Percentiles rank a stretch among this genome's conserved stretches.
Evolutionary conservation across 2,329 filamentous ascomycete species (phyloP).

Genomic region (Trichoderma pleuroti): DNA sequence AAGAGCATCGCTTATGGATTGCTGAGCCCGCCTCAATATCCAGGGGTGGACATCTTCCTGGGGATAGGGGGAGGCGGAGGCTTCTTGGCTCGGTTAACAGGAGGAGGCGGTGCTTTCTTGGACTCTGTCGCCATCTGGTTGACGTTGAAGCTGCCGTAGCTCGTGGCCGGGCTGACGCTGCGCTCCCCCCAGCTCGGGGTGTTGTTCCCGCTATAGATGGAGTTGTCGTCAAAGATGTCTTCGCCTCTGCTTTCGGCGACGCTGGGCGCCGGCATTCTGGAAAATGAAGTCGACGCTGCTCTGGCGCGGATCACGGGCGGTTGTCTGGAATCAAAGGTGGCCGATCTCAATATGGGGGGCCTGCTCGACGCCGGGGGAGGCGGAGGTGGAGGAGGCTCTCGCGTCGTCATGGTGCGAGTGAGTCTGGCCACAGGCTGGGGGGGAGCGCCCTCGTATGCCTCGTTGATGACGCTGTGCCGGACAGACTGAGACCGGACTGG

Average conservation of each 20-base stretch:
- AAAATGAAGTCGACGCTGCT: constrained; percentile 40
- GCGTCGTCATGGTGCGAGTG: constrained; percentile 24
- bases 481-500: constrained; percentile 24
- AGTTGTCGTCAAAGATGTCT: constrained; percentile 50
- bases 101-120: constrained; percentile 54
- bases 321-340: constrained; percentile 38
- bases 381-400: constrained; percentile 27
- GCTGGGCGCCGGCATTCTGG: constrained; percentile 40
- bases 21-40: constrained; percentile 11
- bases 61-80: constrained; percentile 52
- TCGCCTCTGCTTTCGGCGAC: constrained; percentile 32
- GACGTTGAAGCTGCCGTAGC: constrained; percentile 51
- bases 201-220: constrained; percentile 47
- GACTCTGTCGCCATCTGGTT: constrained; percentile 36
- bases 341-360: constrained; percentile 36
- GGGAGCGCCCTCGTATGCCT: constrained; percentile 33
- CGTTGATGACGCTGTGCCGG: neutral
- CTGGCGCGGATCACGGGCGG: constrained; percentile 24
- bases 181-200: constrained; percentile 51
- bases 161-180: constrained; percentile 54
- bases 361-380: constrained; percentile 35
- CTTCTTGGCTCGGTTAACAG: constrained; percentile 50
- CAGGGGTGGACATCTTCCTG: constrained; percentile 28
- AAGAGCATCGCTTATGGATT: neutral
- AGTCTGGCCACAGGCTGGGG: constrained; percentile 31